Evolutionary conservation across 768 basidiomycete genomes (phyloP).

Genomic region (Leccinum ochraceum): DNA sequence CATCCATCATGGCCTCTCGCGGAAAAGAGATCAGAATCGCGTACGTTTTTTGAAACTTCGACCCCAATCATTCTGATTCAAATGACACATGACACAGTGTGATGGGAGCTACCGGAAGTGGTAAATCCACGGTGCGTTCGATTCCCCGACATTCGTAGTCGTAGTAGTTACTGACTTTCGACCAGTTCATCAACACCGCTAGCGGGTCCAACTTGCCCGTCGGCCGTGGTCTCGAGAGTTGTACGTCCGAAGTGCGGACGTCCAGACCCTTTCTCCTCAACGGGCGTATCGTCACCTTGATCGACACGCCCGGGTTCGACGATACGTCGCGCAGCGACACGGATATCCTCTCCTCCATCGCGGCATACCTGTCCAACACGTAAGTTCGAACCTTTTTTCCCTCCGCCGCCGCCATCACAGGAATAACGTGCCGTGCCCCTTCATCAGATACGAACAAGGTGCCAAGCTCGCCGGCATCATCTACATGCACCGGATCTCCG

Average conservation of each 20-base stretch:
- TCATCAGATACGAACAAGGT: conserved; percentile 34
- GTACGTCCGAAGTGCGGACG: conserved; percentile 47
- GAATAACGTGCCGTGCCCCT: background rate
- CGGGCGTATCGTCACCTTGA: conserved; percentile 45
- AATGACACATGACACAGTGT: conserved; percentile 22
- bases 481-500: conserved; percentile 56
- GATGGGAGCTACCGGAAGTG: conserved; percentile 39
- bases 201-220: conserved; percentile 51
- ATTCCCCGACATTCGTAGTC: background rate
- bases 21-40: conserved; percentile 36
- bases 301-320: conserved; percentile 67
- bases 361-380: conserved; percentile 39
- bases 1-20: conserved; percentile 25
- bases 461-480: conserved; percentile 51
- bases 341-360: conserved; percentile 52
- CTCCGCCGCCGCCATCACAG: background rate
- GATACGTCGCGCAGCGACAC: conserved; percentile 51
- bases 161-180: conserved; percentile 6
- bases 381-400: conserved; percentile 11
- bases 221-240: conserved; percentile 49
- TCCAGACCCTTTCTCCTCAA: conserved; percentile 47
- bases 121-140: conserved; percentile 37
- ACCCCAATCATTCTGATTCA: background rate
- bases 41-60: conserved; percentile 17
- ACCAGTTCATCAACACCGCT: conserved; percentile 54